phyloP scores from a whole-genome alignment of 176 grass and related monocot genomes.

The sorghum (Sorghum bicolor) region DNA sequence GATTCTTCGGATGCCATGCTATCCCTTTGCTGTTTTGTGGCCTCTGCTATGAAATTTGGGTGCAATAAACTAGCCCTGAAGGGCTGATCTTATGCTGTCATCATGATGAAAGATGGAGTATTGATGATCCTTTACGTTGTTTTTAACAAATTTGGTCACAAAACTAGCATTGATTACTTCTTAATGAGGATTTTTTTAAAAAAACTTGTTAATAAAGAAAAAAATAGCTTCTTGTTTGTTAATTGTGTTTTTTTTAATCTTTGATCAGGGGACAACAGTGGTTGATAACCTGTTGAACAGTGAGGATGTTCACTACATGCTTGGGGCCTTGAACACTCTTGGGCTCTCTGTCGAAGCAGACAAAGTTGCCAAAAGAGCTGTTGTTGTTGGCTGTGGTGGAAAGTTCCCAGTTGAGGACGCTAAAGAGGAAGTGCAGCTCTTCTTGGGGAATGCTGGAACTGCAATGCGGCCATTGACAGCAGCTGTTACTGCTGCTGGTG shows the following conservation, averaged over 20 bases:
- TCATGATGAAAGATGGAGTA: not conserved
- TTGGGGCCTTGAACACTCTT: constrained; percentile 82
- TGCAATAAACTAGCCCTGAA: not conserved
- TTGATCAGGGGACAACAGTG: constrained; percentile 76
- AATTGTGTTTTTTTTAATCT: not conserved
- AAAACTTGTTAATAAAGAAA: not conserved
- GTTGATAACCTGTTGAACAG: constrained; percentile 94
- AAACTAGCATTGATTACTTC: not conserved
- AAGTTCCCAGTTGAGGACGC: constrained; percentile 60
- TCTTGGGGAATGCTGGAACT: constrained; percentile 95
- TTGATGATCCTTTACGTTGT: not conserved
- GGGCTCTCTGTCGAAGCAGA: constrained; percentile 84
- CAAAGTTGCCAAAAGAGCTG: constrained; percentile 72
- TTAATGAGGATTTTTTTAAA: not conserved
- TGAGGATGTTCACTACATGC: constrained; percentile 99
- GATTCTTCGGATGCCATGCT: not conserved
- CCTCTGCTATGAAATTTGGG: not conserved
- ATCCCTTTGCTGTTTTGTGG: not conserved
- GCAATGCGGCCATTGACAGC: constrained; percentile 93
- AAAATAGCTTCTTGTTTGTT: not conserved
- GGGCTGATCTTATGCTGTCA: not conserved
- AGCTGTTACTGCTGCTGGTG: constrained; percentile 91
- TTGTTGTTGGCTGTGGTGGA: constrained; percentile 70
- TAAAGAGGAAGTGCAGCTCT: constrained; percentile 80
- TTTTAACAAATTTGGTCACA: not conserved